Percentiles rank a stretch among this genome's conserved stretches.
phyloP scores from a whole-genome alignment of 768 basidiomycete species.

The Lactarius evosmus region DNA sequence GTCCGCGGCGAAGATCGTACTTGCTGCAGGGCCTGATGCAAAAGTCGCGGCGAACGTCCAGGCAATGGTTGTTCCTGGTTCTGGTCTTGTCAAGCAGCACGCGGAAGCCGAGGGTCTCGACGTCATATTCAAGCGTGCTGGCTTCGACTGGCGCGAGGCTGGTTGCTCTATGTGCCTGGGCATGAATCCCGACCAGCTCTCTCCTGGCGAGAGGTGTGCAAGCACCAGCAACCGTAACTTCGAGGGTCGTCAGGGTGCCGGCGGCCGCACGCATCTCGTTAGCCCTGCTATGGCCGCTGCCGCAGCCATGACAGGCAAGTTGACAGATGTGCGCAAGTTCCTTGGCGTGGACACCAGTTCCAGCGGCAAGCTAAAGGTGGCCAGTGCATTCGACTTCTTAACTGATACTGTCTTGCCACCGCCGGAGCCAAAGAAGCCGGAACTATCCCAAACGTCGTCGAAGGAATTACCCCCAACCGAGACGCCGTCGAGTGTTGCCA shows the following conservation, averaged over 20 bases:
- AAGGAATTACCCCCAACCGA: constrained; percentile 32
- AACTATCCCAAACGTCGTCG: constrained; percentile 29
- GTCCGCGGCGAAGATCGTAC: constrained; percentile 54
- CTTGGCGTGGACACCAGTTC: constrained; percentile 36
- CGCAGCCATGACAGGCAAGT: constrained; percentile 55
- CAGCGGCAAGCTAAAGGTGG: constrained; percentile 58
- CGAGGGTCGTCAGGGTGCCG: constrained; percentile 59
- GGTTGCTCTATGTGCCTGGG: constrained; percentile 71
- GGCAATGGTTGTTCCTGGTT: constrained; percentile 68
- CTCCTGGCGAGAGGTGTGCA: constrained; percentile 56
- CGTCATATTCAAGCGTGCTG: constrained; percentile 58
- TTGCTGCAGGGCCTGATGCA: constrained; percentile 48
- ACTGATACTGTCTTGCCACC: constrained; percentile 52
- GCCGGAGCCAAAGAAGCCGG: constrained; percentile 35
- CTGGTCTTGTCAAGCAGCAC: constrained; percentile 61
- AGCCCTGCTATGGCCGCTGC: constrained; percentile 69
- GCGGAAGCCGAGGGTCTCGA: constrained; percentile 64
- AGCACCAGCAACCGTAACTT: constrained; percentile 67
- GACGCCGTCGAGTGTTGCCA: constrained; percentile 36
- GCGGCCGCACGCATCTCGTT: constrained; percentile 61
- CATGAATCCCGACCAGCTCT: constrained; percentile 67
- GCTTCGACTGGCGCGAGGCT: constrained; percentile 68
- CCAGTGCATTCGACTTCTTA: constrained; percentile 72
- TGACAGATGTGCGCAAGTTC: constrained; percentile 57
- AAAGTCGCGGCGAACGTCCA: constrained; percentile 51